Evolutionary conservation across 148 eudicot species (phyloP).

Genomic region (Fagopyrum esculentum): DNA sequence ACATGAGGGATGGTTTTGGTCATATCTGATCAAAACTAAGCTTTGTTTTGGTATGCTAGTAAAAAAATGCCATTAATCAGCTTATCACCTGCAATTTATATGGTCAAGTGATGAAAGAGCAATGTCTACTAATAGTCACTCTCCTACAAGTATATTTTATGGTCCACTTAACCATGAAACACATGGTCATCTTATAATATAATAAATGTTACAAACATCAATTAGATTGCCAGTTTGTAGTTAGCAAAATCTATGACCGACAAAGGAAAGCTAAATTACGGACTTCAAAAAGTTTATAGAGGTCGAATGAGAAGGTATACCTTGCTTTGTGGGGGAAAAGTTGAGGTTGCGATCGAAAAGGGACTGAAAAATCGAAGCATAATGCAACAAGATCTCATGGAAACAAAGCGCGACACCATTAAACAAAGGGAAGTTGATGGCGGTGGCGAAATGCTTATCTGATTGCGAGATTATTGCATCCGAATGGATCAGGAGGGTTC

Average conservation of each 20-base stretch:
- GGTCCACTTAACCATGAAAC: not conserved
- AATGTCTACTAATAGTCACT: not conserved
- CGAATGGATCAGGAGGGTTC: too few relatives aligned
- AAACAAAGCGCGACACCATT: too few relatives aligned
- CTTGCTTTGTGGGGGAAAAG: not conserved
- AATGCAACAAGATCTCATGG: too few relatives aligned
- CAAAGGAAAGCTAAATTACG: not conserved
- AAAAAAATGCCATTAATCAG: not conserved
- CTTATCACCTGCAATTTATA: not conserved
- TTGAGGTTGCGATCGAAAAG: too few relatives aligned
- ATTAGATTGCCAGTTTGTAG: not conserved
- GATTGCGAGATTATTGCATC: too few relatives aligned
- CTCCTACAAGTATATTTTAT: not conserved
- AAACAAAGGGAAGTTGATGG: too few relatives aligned
- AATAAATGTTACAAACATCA: not conserved
- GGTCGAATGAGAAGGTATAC: not conserved
- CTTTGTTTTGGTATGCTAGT: not conserved
- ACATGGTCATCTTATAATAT: not conserved
- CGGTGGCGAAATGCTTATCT: too few relatives aligned
- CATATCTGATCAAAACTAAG: not conserved
- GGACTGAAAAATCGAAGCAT: too few relatives aligned
- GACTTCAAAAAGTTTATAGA: not conserved
- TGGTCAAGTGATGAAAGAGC: not conserved
- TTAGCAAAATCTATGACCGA: not conserved
- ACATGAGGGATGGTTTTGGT: not conserved